Evolutionary conservation across 23 red algal genomes (phyloP).

Genomic region (Gracilaria domingensis): DNA sequence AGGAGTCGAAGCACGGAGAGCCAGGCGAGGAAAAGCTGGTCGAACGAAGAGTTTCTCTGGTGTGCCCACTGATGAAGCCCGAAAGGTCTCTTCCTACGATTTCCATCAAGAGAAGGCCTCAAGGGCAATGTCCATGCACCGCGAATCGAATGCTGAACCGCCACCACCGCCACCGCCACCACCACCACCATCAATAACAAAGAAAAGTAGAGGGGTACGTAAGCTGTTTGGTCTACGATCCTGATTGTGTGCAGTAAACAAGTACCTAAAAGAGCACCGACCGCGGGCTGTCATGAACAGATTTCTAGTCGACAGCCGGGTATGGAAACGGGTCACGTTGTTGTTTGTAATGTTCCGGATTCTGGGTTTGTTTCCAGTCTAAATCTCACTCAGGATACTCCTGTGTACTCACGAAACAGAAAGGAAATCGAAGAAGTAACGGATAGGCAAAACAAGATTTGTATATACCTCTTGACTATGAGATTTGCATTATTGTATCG

Average conservation of each 20-base stretch:
- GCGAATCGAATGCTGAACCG: constrained; percentile 55
- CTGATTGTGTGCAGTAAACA: constrained; percentile 21
- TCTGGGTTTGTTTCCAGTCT: neutral
- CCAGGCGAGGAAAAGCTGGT: constrained; percentile 20
- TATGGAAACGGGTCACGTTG: neutral
- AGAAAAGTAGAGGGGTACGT: constrained; percentile 38
- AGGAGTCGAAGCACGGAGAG: constrained; percentile 6
- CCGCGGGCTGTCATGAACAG: neutral
- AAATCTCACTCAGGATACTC: neutral
- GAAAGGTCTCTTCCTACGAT: constrained; percentile 6
- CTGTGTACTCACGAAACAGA: neutral
- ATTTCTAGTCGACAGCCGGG: neutral
- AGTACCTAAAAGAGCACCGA: neutral
- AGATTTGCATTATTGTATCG: neutral
- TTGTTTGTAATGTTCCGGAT: neutral
- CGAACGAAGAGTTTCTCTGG: constrained; percentile 57
- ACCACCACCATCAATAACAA: neutral
- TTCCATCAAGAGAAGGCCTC: constrained; percentile 43
- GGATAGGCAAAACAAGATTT: constrained; percentile 4
- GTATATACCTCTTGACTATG: neutral
- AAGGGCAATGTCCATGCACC: constrained; percentile 52
- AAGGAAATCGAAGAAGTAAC: neutral
- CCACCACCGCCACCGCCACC: constrained; percentile 33
- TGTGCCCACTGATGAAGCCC: constrained; percentile 9
- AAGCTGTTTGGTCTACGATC: constrained; percentile 15